Conservation (phyloP, 163 green algal species). For the Coccomyxa subellipsoidea region DNA sequence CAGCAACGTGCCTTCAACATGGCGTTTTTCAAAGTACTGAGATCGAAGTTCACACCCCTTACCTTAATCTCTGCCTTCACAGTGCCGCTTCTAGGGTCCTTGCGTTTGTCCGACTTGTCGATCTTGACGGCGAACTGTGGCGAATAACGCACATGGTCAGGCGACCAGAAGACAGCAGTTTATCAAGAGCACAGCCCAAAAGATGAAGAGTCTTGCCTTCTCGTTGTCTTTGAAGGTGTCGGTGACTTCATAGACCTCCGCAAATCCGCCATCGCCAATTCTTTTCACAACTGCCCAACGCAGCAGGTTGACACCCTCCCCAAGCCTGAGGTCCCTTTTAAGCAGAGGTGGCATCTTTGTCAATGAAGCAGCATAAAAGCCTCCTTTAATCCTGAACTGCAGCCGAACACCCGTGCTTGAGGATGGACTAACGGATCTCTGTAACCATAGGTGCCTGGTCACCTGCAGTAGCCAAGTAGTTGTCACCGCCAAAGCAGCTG, state of each 20-base stretch:
- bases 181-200: no score
- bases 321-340: neutral
- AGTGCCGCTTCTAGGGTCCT: neutral
- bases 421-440: no score
- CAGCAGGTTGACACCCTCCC: neutral
- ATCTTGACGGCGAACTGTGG: conserved; percentile 9
- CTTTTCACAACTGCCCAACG: conserved; percentile 26
- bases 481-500: no score
- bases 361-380: neutral
- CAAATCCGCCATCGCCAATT: conserved; percentile 66
- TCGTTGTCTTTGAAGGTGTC: conserved; percentile 23
- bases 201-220: neutral
- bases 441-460: no score
- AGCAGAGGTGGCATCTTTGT: neutral
- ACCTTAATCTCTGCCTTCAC: neutral
- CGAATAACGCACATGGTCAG: neutral
- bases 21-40: no score
- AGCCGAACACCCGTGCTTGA: no score
- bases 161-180: no score
- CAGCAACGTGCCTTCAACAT: no score
- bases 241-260: conserved; percentile 55
- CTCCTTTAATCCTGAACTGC: no score
- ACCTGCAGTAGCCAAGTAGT: no score
- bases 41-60: no score
- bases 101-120: conserved; percentile 3